A percentile compares a stretch with the other conserved stretches of the same genome.
phyloP scores from a whole-genome alignment of 2,329 filamentous ascomycete genomes.

The Cercospora zeae-maydis region DNA sequence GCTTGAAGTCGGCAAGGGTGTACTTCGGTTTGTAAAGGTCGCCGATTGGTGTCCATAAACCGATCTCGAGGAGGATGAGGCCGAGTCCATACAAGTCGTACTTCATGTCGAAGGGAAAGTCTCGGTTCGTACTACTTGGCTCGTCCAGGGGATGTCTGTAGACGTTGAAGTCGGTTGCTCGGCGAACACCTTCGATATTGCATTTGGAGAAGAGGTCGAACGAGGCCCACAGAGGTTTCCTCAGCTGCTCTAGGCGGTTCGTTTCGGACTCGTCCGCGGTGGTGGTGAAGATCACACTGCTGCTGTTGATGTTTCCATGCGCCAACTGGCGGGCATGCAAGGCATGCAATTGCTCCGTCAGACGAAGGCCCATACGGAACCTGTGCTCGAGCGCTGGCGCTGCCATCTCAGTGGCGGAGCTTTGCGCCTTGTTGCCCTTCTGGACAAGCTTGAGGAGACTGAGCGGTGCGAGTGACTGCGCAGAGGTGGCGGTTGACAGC shows the following conservation, averaged over 20 bases:
- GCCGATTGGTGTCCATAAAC: constrained; percentile 67
- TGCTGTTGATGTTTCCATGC: constrained; percentile 67
- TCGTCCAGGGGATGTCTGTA: constrained; percentile 62
- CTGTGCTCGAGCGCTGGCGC: constrained; percentile 69
- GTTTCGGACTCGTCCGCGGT: constrained; percentile 48
- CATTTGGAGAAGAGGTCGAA: constrained; percentile 68
- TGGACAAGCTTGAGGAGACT: constrained; percentile 49
- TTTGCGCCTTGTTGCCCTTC: constrained; percentile 44
- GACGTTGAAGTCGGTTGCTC: constrained; percentile 51
- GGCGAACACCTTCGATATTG: constrained; percentile 46
- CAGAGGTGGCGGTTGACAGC: constrained; percentile 41
- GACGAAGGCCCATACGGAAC: constrained; percentile 69
- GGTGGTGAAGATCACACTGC: constrained; percentile 64
- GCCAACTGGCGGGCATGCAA: constrained; percentile 66
- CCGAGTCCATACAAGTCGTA: constrained; percentile 70
- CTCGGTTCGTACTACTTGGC: constrained; percentile 37
- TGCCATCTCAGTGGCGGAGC: constrained; percentile 39
- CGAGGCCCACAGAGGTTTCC: constrained; percentile 66
- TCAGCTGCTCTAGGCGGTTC: constrained; percentile 50
- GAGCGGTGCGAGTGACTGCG: constrained; percentile 35
- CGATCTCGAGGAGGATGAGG: constrained; percentile 69
- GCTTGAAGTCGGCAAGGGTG: constrained; percentile 58
- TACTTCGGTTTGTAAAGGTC: constrained; percentile 59
- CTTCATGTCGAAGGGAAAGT: constrained; percentile 47
- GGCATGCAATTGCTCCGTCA: constrained; percentile 69